Base-by-base conservation (phyloP, 768 basidiomycete species). In the Serendipita indica region DNA sequence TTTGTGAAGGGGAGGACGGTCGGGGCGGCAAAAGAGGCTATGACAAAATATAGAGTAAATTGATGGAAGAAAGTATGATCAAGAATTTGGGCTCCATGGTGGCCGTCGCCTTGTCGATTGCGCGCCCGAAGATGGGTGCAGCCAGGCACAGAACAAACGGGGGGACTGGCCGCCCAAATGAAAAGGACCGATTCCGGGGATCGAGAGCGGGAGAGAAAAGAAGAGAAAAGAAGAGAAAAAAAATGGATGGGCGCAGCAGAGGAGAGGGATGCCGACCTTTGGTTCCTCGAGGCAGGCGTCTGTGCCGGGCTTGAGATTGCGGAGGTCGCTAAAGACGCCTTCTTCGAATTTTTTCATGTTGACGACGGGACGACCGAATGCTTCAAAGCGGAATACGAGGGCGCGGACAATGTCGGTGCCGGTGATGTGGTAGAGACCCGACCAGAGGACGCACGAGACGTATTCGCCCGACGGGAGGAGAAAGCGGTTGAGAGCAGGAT, bases 311-410 rank as follows among this genome's bases (percentile, higher is more conserved):
- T 96, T 96, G 61, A 97, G 75, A 67, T 97, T 97, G 22, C 93
- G 73, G 61, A 97, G 75, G 70, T 97, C 93, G 57, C 83, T 85
- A 66, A 97, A 97, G 41, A 97, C 84, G 57, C 93, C 93, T 71
- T 97, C 93, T 69, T 97, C 93, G 65, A 94, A 97, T 70, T 97
- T 97, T 72, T 96, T 96, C 79, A 90, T 86, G 66, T 90, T 89
- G 59, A 79, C 75, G 37, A 97, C 89, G 0, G 92, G 93, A 6
- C 93, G 75, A 1, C 89, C 88, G 65, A 94, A 94, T 5, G 83
- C 84, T 71, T 91, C 87, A 70, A 94, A 92, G 18, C 92, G 80
- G 69, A 96, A 94, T n/a, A 90, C 84, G 57, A 97, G 75, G 3
- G 91, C 89, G 63, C 93, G 79, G 30, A 97, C 92, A 67, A 97